Percentiles rank a stretch among this genome's conserved stretches.
These are phyloP conservation scores for Sporothrix variecibatus DNA, from an alignment of 2,329 filamentous ascomycete genomes.

Conservation along the genomic window DNA sequence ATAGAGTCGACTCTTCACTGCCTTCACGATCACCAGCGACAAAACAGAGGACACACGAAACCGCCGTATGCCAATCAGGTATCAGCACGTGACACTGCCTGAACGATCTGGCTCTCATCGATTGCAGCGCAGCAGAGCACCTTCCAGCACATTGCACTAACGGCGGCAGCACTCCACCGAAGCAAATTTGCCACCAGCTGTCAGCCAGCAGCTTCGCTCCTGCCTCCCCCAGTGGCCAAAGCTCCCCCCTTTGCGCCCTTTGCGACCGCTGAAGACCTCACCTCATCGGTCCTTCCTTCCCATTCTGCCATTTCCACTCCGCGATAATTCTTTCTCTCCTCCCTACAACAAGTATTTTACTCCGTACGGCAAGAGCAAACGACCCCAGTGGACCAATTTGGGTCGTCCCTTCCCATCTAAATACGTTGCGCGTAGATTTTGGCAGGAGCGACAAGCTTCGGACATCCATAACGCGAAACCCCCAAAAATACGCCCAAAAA, in stretches of 20 bases:
- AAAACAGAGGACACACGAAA: neutral
- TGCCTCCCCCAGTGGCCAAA: neutral
- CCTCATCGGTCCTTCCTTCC: neutral
- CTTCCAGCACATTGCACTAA: neutral
- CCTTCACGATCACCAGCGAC: neutral
- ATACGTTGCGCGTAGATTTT: constrained; percentile 13
- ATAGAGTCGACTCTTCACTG: neutral
- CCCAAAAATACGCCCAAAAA: neutral
- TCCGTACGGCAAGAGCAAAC: neutral
- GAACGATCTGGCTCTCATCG: neutral
- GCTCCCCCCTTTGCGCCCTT: neutral
- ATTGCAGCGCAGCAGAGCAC: neutral
- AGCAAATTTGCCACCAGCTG: constrained; percentile 15
- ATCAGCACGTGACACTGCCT: neutral
- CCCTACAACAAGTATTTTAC: too few species aligned
- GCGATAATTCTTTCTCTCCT: neutral
- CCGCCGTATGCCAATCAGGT: neutral
- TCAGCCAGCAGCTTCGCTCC: neutral
- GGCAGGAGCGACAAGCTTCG: neutral
- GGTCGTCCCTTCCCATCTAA: neutral
- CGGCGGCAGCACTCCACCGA: neutral
- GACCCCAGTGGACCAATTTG: neutral
- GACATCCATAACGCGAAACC: neutral
- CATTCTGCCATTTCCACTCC: neutral
- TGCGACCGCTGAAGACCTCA: neutral